Conservation (phyloP, 176 grass and related monocot genomes). For the Pontederia paniculata region DNA sequence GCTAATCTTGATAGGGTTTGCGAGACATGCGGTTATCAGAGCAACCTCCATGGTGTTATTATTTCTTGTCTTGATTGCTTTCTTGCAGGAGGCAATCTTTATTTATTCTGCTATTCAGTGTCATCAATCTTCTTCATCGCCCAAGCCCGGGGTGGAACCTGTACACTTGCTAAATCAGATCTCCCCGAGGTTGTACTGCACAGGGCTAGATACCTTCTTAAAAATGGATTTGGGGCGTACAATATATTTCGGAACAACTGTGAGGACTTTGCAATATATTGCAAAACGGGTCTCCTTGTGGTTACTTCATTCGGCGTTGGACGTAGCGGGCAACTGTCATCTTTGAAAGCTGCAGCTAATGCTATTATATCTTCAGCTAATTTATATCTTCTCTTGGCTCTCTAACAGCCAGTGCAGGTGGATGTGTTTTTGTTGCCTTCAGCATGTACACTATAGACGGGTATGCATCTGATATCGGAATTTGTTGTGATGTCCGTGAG, state of each 20-base stretch:
- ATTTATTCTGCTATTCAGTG: conserved; percentile 54
- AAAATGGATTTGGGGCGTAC: conserved; percentile 56
- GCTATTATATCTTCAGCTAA: conserved; percentile 44
- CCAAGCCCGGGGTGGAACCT: conserved; percentile 82
- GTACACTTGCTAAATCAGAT: conserved; percentile 61
- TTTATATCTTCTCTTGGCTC: conserved; percentile 50
- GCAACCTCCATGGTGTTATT: conserved; percentile 35
- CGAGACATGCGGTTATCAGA: conserved; percentile 27
- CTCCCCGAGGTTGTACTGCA: conserved; percentile 26
- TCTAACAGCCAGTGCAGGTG: conserved; percentile 32
- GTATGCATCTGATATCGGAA: neutral
- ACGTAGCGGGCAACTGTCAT: conserved; percentile 68
- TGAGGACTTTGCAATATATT: conserved; percentile 88
- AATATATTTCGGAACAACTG: conserved; percentile 84
- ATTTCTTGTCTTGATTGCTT: conserved; percentile 83
- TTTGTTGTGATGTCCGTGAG: neutral
- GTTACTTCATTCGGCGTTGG: conserved; percentile 57
- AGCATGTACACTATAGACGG: conserved; percentile 29
- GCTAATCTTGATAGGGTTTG: conserved; percentile 17
- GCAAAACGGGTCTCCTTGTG: conserved; percentile 72
- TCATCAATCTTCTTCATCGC: conserved; percentile 56
- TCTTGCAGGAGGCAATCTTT: conserved; percentile 51
- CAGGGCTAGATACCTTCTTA: conserved; percentile 46
- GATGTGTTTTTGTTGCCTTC: conserved; percentile 30
- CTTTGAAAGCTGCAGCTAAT: conserved; percentile 38